Base-by-base conservation (phyloP, 495 filamentous ascomycete species). In the Haplographium delicatum region DNA sequence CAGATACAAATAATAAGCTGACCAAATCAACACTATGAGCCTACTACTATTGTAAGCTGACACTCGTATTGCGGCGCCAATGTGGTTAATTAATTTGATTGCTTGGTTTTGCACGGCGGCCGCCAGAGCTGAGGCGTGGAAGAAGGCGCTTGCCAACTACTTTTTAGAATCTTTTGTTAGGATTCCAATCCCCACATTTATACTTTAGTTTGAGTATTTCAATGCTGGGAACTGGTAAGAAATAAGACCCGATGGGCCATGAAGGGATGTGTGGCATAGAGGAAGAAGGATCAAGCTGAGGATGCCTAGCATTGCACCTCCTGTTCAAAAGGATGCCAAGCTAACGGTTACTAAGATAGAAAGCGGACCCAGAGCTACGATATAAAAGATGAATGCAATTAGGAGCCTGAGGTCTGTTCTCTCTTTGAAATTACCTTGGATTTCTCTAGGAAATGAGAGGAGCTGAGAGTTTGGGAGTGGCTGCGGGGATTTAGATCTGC, bases 1-100 rank as follows among this genome's bases (percentile, higher is more conserved):
- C 4, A 19, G 22, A 43, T 28, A 27, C 25, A 54, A 9, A 20
- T 5, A 33, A 55, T 39, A 55, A n/a, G 45, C 45, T 5, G 8
- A 44, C 52, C 52, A 55, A 20, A 23, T 45, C 13, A 55, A 18
- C 2, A 20, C 41, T 13, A 50, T 8, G n/a, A 55, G 40, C 8
- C 11, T n/a, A 1, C 19, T 16, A 27, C 30, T 37, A 40, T 28
- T 26, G 3, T 26, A 13, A 27, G 45, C 52, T 19, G 3, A 3
- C 2, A 50, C 8, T 5, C 24, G 31, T 3, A 50, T 30, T 4
- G 10, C 9, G 0, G 4, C 31, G 6, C 39, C 41, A 26, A 33
- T 5, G 2, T 27, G 25, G 19, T 55, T 55, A 20, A 50, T 55
- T 3, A 44, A n/a, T 4, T 24, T 35, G 10, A 15, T 27, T 2